These are phyloP conservation scores for Bryoerythrophyllum caledonicum DNA, from an alignment of 225 moss, liverwort and hornwort species.

Conservation along the genomic window DNA sequence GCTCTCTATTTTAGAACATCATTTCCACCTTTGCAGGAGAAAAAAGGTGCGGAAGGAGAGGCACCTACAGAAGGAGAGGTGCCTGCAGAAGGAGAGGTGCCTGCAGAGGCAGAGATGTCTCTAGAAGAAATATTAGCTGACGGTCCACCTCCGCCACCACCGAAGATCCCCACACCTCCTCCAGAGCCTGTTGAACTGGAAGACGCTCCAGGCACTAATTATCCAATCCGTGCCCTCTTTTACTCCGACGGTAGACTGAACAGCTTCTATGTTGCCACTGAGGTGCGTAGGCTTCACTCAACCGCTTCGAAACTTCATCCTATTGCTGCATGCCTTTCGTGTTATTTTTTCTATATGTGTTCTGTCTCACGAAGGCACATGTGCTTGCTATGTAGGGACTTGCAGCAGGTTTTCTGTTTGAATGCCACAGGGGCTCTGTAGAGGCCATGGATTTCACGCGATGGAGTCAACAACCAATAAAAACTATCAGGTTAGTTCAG, in stretches of 20 bases:
- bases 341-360: not conserved
- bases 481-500: conserved; percentile 63
- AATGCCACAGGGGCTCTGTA: conserved; percentile 73
- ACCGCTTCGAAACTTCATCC: not conserved
- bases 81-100: conserved; percentile 15
- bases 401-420: conserved; percentile 79
- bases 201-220: conserved; percentile 69
- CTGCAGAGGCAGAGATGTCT: conserved; percentile 7
- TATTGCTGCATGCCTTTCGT: not conserved
- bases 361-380: conserved; percentile 11
- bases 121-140: conserved; percentile 7
- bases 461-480: conserved; percentile 64
- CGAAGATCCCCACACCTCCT: conserved; percentile 31
- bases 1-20: conserved; percentile 3
- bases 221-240: conserved; percentile 75
- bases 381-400: conserved; percentile 51
- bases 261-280: conserved; percentile 85
- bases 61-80: conserved; percentile 22
- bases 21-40: conserved; percentile 29
- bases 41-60: conserved; percentile 22
- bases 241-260: conserved; percentile 62
- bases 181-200: conserved; percentile 70
- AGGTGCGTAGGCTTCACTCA: conserved; percentile 39
- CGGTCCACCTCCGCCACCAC: conserved; percentile 29
- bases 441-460: conserved; percentile 65